phyloP scores from a whole-genome alignment of 306 rosid species.

The Vigna mungo region DNA sequence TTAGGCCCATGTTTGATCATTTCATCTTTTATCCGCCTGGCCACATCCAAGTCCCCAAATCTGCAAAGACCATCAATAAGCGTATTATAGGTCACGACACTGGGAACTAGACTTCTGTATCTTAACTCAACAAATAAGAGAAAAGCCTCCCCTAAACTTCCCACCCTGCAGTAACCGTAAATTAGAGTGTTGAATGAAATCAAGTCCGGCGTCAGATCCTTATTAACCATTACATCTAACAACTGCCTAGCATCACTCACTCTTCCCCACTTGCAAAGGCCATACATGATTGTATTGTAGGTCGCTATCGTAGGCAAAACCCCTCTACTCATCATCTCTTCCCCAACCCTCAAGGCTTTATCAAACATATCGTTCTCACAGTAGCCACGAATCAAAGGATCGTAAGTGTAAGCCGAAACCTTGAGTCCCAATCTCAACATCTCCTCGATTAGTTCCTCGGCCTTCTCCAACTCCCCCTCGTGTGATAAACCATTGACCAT shows the following conservation, averaged over 20 bases:
- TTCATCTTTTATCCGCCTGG: slow-evolving; percentile 62
- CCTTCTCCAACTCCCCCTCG: slow-evolving; percentile 66
- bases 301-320: slow-evolving; percentile 63
- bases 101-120: slow-evolving; percentile 54
- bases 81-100: slow-evolving; percentile 71
- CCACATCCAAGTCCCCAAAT: slow-evolving; percentile 71
- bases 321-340: slow-evolving; percentile 65
- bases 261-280: slow-evolving; percentile 68
- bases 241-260: slow-evolving; percentile 63
- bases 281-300: slow-evolving; percentile 68
- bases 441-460: slow-evolving; percentile 56
- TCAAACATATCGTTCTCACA: slow-evolving; percentile 59
- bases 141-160: slow-evolving; percentile 63
- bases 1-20: slow-evolving; percentile 61
- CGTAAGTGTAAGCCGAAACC: slow-evolving; percentile 67
- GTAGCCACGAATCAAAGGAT: slow-evolving; percentile 68
- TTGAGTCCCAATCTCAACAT: slow-evolving; percentile 61
- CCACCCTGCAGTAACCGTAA: slow-evolving; percentile 69
- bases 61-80: slow-evolving; percentile 78
- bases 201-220: slow-evolving; percentile 64
- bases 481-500: slow-evolving; percentile 73
- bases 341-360: slow-evolving; percentile 56
- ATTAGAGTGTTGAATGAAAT: slow-evolving; percentile 71
- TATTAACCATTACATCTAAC: slow-evolving; percentile 54
- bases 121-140: slow-evolving; percentile 61